phyloP scores from a whole-genome alignment of 2,329 filamentous ascomycete genomes.

The Saccharata proteae region DNA sequence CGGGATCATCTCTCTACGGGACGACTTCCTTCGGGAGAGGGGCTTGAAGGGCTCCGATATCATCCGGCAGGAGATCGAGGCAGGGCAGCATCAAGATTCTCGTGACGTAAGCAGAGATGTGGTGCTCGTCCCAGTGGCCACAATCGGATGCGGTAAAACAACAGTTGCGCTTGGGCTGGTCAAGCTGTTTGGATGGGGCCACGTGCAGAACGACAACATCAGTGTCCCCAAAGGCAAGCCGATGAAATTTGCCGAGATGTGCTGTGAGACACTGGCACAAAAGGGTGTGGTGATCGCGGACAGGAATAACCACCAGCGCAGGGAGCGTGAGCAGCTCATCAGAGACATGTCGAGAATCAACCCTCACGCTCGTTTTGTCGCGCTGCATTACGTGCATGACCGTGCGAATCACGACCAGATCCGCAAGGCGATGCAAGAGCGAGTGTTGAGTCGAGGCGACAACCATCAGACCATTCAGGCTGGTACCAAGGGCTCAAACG shows the following conservation, averaged over 20 bases:
- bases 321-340: slow-evolving; percentile 80
- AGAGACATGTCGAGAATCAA: slow-evolving; percentile 56
- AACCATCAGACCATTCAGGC: slow-evolving; percentile 98
- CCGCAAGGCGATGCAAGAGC: slow-evolving; percentile 59
- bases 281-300: slow-evolving; percentile 75
- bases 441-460: slow-evolving; percentile 76
- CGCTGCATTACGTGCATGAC: slow-evolving; percentile 79
- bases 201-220: slow-evolving; percentile 95
- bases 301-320: slow-evolving; percentile 82
- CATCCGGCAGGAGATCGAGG: slow-evolving; percentile 58
- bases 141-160: slow-evolving; percentile 94
- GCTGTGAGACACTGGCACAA: slow-evolving; percentile 52
- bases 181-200: slow-evolving; percentile 80
- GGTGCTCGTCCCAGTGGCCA: slow-evolving; percentile 80
- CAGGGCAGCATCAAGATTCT: slow-evolving; percentile 35
- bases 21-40: slow-evolving; percentile 75
- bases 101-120: slow-evolving; percentile 53
- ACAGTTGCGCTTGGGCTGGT: slow-evolving; percentile 73
- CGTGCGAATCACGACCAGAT: slow-evolving; percentile 55
- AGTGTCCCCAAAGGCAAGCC: slow-evolving; percentile 62
- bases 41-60: slow-evolving; percentile 83
- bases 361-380: slow-evolving; percentile 59
- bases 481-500: slow-evolving; percentile 53
- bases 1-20: slow-evolving; percentile 81
- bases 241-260: slow-evolving; percentile 60